Conservation (phyloP, 257 asterid species). For the Jacaranda mimosifolia region DNA sequence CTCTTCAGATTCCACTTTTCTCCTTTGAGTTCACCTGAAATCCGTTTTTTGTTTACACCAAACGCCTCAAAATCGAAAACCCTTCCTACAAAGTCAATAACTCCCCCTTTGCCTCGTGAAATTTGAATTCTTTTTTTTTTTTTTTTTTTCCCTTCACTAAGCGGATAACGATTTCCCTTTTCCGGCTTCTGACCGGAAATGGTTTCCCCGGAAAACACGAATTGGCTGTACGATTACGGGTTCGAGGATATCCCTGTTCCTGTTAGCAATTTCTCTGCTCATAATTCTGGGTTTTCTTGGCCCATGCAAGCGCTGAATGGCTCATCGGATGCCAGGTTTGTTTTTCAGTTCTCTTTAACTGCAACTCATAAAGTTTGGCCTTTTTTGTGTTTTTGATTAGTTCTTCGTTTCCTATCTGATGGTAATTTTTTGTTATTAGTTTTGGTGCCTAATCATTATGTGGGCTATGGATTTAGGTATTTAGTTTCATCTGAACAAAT, state of each 20-base stretch:
- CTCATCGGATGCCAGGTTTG: constrained; percentile 67
- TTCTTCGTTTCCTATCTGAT: not conserved
- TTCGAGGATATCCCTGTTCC: constrained; percentile 73
- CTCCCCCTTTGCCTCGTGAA: not conserved
- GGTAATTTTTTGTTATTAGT: constrained; percentile 3
- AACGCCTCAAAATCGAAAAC: constrained; percentile 5
- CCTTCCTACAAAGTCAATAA: not conserved
- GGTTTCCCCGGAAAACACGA: constrained; percentile 87
- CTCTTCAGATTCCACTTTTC: constrained; percentile 18
- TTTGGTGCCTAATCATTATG: constrained; percentile 22
- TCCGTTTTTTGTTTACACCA: constrained; percentile 10
- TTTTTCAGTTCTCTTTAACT: constrained; percentile 13
- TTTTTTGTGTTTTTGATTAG: constrained; percentile 10
- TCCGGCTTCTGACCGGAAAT: constrained; percentile 57
- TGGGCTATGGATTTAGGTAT: not conserved
- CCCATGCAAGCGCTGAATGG: constrained; percentile 68
- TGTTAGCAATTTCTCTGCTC: constrained; percentile 58
- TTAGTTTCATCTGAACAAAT: constrained; percentile 5
- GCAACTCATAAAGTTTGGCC: constrained; percentile 36
- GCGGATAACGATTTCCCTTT: constrained; percentile 11
- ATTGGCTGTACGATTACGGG: constrained; percentile 91
- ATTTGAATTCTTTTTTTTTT: not conserved
- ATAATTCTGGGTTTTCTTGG: constrained; percentile 76
- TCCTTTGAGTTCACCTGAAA: constrained; percentile 39
- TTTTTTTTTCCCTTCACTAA: not conserved